Base-by-base conservation (phyloP, 192 early-diverging fungal genomes). In the Glomus cerebriforme region DNA sequence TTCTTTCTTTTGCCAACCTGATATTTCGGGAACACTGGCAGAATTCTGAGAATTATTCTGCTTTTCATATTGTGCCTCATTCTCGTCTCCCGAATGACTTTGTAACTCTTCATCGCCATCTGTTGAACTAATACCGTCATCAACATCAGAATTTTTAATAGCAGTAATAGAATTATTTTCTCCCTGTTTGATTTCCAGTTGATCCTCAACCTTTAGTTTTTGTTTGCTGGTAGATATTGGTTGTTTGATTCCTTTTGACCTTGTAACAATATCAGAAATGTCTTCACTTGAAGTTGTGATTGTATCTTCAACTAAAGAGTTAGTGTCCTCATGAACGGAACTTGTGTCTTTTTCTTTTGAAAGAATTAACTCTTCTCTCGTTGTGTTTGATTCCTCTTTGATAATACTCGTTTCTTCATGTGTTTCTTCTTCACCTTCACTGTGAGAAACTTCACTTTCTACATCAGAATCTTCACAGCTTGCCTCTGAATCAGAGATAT, bases 1-100 rank as follows among this genome's bases (percentile, higher is more conserved):
- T 24, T 83, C 72, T 66, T 78, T 78, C 34, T 78, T 78, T 67
- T 78, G 63, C 76, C 76, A 78, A 22, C 54, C 76, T 19, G 76
- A 9, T n/a, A 49, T 78, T 49, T 32, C 24, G 24, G 17, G 62
- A 49, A 49, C 34, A 17, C 58, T 45, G 1, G 0, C 13, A 26
- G 35, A 45, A 35, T 49, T 60, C 39, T 19, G 15, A n/a, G 22
- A 26, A 32, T 78, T n/a, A 26, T 10, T 13, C 1, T 7, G 29
- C 5, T 19, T 67, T 39, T 60, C 60, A 26, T 34, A 24, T 22
- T 34, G 32, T 63, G 7, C 19, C 5, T 62, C 31, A 3, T 17
- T 39, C n/a, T 34, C 69, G 24, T 24, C 27, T 39, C 47, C 49
- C 4, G 47, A 49, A 24, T 58, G 31, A 27, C n/a, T 74, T 74